These are phyloP conservation scores for Trichosanthes truncata DNA, from an alignment of 306 rosid species.

Conservation along the genomic window DNA sequence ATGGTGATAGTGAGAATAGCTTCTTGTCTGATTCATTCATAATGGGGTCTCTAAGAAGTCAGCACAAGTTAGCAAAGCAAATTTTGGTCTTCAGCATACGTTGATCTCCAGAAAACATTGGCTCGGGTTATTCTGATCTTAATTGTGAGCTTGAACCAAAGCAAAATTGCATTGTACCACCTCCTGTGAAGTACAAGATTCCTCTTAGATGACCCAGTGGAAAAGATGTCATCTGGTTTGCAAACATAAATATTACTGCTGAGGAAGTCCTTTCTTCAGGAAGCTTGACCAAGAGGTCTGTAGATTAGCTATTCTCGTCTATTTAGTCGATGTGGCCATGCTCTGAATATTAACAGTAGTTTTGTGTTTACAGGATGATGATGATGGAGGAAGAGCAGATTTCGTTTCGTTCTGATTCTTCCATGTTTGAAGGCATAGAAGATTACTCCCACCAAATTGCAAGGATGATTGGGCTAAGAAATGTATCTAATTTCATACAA, in stretches of 20 bases:
- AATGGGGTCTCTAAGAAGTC: constrained; percentile 42
- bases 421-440: constrained; percentile 85
- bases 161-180: constrained; percentile 62
- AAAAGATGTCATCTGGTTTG: constrained; percentile 83
- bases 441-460: constrained; percentile 96
- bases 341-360: neutral
- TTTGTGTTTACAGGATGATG: constrained; percentile 69
- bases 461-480: constrained; percentile 93
- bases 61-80: constrained; percentile 50
- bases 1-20: constrained; percentile 48
- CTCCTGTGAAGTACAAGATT: constrained; percentile 72
- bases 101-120: constrained; percentile 48
- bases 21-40: constrained; percentile 54
- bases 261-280: constrained; percentile 91
- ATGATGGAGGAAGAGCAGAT: constrained; percentile 92
- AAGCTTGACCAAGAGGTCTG: constrained; percentile 88
- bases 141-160: constrained; percentile 40
- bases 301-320: constrained; percentile 1
- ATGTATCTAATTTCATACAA: constrained; percentile 68
- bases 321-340: constrained; percentile 11
- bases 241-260: constrained; percentile 73
- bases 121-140: constrained; percentile 45
- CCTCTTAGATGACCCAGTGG: constrained; percentile 97
- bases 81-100: constrained; percentile 57
- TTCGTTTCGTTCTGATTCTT: constrained; percentile 81